Conservation (phyloP, 2,329 filamentous ascomycete species). For the Trichoderma cornu-damae region DNA sequence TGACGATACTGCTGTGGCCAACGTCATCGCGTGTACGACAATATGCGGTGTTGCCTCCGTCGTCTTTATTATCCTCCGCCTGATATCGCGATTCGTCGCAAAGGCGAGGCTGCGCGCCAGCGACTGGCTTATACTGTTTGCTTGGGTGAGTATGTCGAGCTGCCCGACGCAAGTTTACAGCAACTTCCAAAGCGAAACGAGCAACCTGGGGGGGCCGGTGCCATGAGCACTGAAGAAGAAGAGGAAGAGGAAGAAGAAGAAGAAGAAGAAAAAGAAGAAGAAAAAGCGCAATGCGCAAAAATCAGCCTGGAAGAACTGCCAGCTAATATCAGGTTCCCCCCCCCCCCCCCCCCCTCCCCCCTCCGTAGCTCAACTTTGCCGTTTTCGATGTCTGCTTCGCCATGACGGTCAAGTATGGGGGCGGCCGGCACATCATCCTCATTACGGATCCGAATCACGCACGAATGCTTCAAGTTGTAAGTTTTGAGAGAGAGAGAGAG, state of each 20-base stretch:
- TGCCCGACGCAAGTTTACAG: not conserved
- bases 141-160: slow-evolving; percentile 19
- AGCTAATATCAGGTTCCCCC: not conserved
- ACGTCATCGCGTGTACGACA: not conserved
- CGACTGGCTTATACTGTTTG: slow-evolving; percentile 21
- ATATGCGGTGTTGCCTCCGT: not conserved
- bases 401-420: slow-evolving; percentile 3
- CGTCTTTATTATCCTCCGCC: not conserved
- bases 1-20: not conserved
- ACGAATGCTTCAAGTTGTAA: slow-evolving; percentile 9
- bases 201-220: not conserved
- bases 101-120: not conserved
- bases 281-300: not conserved
- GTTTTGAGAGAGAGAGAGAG: too few relatives aligned
- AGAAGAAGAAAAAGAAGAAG: too few relatives aligned
- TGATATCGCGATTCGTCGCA: not conserved
- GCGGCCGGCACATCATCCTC: slow-evolving; percentile 10
- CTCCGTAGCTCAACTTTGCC: not conserved
- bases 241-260: too few relatives aligned
- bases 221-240: too few relatives aligned
- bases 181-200: not conserved
- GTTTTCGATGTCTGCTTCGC: slow-evolving; percentile 7
- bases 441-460: not conserved
- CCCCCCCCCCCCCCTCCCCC: too few relatives aligned
- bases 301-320: not conserved